phyloP scores from a whole-genome alignment of 371 early-diverging fungal genomes.

The Umbelopsis sp. region DNA sequence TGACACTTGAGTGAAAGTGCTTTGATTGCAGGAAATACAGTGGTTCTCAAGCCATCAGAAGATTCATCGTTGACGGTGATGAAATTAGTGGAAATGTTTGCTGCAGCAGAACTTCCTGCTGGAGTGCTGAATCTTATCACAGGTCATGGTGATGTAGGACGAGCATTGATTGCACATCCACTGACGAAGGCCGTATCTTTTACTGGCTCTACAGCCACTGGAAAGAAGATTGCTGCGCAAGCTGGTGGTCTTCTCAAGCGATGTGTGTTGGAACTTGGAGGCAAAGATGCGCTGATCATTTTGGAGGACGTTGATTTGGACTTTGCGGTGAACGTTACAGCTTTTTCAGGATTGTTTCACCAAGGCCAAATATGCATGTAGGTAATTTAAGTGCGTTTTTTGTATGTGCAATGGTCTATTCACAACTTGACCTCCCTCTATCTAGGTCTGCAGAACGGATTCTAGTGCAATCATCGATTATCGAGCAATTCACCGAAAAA shows the following conservation, averaged over 20 bases:
- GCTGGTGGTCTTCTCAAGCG: constrained; percentile 7
- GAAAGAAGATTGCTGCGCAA: constrained; percentile 21
- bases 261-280: constrained; percentile 38
- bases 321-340: constrained; percentile 47
- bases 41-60: constrained; percentile 76
- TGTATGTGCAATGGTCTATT: constrained; percentile 66
- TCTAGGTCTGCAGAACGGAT: constrained; percentile 65
- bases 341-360: constrained; percentile 29
- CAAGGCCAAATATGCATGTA: constrained; percentile 45
- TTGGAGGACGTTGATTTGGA: constrained; percentile 77
- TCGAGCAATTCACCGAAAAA: constrained; percentile 56
- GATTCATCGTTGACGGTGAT: constrained; percentile 78
- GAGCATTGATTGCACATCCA: constrained; percentile 20
- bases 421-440: neutral
- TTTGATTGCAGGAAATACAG: constrained; percentile 57
- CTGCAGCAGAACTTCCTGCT: constrained; percentile 63
- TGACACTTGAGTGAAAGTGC: neutral
- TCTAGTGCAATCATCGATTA: constrained; percentile 68
- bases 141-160: constrained; percentile 47
- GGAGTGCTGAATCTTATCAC: constrained; percentile 79
- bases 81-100: constrained; percentile 57
- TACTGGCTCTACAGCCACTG: constrained; percentile 24
- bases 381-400: neutral
- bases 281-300: constrained; percentile 80
- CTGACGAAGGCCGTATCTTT: neutral